Conservation (phyloP, 2,329 filamentous ascomycete genomes). For the Aspergillus proliferans region DNA sequence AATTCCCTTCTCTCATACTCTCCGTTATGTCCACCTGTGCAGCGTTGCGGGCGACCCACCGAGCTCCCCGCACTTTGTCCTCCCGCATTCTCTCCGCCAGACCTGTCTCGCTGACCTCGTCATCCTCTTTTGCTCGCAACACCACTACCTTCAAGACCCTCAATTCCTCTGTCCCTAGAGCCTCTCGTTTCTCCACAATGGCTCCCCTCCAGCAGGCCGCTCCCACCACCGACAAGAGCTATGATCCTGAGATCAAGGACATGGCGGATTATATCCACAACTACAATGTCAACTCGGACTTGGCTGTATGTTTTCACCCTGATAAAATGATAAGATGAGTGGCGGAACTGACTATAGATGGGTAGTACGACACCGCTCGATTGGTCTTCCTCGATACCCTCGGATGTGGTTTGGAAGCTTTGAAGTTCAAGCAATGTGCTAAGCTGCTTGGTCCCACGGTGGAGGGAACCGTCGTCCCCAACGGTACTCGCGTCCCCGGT, state of each 20-base stretch:
- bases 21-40: conserved; percentile 35
- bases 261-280: conserved; percentile 94
- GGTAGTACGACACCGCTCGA: conserved; percentile 78
- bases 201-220: conserved; percentile 33
- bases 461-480: conserved; percentile 81
- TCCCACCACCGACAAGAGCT: conserved; percentile 48
- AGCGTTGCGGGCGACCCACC: conserved; percentile 37
- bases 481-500: conserved; percentile 84
- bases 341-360: neutral
- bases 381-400: conserved; percentile 96
- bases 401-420: conserved; percentile 90
- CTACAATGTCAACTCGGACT: conserved; percentile 80
- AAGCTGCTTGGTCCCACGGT: conserved; percentile 92
- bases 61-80: conserved; percentile 39
- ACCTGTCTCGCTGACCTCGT: conserved; percentile 8
- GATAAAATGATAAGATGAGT: neutral
- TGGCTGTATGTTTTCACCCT: conserved; percentile 62
- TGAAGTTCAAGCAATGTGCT: conserved; percentile 91
- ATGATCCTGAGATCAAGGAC: conserved; percentile 89
- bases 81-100: conserved; percentile 40
- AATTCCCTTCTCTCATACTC: conserved; percentile 3
- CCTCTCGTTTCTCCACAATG: conserved; percentile 39
- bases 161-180: conserved; percentile 16
- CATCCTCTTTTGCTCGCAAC: conserved; percentile 15
- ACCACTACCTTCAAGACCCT: conserved; percentile 6